Conservation (phyloP, 2,329 filamentous ascomycete species). For the Aspergillus transmontanensis region DNA sequence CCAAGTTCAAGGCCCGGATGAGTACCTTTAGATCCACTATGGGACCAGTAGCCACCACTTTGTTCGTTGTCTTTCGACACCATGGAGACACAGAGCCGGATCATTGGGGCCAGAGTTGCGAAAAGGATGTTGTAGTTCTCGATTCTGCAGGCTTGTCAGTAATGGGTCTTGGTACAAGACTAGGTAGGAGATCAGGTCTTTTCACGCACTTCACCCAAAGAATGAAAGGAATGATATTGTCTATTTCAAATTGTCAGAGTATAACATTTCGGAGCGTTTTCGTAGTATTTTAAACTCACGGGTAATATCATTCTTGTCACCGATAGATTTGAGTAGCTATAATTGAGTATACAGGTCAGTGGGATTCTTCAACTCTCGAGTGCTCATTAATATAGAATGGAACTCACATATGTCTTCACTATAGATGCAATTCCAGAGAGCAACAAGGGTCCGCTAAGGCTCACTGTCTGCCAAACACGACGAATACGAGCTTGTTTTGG, state of each 20-base stretch:
- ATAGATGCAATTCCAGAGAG: constrained; percentile 40
- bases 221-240: neutral
- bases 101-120: constrained; percentile 37
- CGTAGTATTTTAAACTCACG: neutral
- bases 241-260: neutral
- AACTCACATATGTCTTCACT: constrained; percentile 34
- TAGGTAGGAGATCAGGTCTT: neutral
- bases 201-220: neutral
- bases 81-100: constrained; percentile 34
- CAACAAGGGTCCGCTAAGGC: constrained; percentile 36
- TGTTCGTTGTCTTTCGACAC: constrained; percentile 17
- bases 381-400: neutral
- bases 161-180: neutral
- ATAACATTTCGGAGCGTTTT: neutral
- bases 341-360: neutral
- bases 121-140: constrained; percentile 41
- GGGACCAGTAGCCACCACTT: constrained; percentile 25
- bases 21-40: constrained; percentile 11
- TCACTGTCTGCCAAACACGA: constrained; percentile 39
- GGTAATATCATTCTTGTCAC: neutral
- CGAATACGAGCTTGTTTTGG: constrained; percentile 30
- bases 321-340: neutral
- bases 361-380: neutral
- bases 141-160: neutral
- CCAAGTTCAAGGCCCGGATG: constrained; percentile 6